Evolutionary conservation across 1,284 basidiomycete species (phyloP).

Genomic region (Xerocomus minutiporus): DNA sequence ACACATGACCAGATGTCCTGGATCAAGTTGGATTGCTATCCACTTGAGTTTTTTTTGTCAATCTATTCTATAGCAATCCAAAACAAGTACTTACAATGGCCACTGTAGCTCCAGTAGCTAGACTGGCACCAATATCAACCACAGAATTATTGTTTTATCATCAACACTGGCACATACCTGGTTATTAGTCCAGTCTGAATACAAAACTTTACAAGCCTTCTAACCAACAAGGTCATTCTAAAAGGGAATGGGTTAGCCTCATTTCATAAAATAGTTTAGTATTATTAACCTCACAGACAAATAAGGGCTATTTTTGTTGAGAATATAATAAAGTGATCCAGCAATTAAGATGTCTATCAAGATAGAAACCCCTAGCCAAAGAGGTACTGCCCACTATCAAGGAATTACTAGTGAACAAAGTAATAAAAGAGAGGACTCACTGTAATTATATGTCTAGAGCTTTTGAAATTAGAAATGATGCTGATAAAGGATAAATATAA

Average conservation of each 20-base stretch:
- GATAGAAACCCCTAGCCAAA: conserved; percentile 24
- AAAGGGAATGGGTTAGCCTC: background rate
- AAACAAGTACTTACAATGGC: conserved; percentile 13
- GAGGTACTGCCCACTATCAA: conserved; percentile 16
- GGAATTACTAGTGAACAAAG: background rate
- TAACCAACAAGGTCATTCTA: conserved; percentile 17
- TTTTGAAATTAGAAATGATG: background rate
- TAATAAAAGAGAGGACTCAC: conserved; percentile 3
- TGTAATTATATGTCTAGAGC: background rate
- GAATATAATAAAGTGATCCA: conserved; percentile 14
- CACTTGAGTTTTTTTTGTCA: conserved; percentile 11
- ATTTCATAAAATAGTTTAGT: background rate
- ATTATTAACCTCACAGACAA: conserved; percentile 13
- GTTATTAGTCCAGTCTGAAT: conserved; percentile 29
- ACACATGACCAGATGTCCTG: conserved; percentile 17
- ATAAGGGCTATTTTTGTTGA: conserved; percentile 6
- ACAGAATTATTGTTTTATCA: background rate
- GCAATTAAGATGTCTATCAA: conserved; percentile 23
- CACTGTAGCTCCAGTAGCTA: conserved; percentile 11
- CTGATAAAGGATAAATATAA: conserved; percentile 1
- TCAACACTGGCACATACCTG: conserved; percentile 7
- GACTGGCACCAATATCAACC: conserved; percentile 1
- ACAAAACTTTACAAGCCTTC: conserved; percentile 16
- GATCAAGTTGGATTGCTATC: conserved; percentile 14
- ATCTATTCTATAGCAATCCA: background rate